These are phyloP conservation scores for Exophiala sp. DNA, from an alignment of 2,329 filamentous ascomycete species.

Conservation along the genomic window DNA sequence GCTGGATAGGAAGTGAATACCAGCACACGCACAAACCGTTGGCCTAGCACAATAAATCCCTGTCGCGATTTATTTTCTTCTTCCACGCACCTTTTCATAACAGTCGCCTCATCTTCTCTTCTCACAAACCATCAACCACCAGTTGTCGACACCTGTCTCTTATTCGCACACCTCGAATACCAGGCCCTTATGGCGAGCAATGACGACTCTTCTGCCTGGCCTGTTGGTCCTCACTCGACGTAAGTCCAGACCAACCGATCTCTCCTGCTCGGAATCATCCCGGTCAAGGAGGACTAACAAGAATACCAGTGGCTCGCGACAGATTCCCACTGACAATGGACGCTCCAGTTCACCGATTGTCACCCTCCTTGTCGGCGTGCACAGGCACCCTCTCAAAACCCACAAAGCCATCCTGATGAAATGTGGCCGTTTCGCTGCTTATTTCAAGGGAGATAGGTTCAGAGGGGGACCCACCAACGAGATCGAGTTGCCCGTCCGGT, in stretches of 20 bases:
- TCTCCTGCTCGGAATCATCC: neutral
- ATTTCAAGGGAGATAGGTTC: neutral
- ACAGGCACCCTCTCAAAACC: neutral
- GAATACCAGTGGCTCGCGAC: too few species aligned
- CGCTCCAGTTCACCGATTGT: neutral
- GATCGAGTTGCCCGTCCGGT: neutral
- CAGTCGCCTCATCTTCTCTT: neutral
- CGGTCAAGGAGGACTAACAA: too few species aligned
- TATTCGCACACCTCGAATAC: too few species aligned
- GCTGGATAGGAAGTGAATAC: neutral
- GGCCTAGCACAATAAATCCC: neutral
- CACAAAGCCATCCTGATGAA: neutral
- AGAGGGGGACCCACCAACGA: neutral
- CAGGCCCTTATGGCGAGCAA: too few species aligned
- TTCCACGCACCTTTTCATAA: neutral
- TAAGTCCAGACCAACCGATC: neutral
- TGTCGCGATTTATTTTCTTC: neutral
- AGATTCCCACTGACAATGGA: neutral
- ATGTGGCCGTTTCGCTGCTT: neutral
- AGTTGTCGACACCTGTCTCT: too few species aligned
- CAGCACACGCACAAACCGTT: neutral
- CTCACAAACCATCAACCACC: too few species aligned
- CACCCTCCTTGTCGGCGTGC: conserved; percentile 1
- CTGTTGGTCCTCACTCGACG: too few species aligned
- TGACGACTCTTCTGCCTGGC: too few species aligned